Base-by-base conservation (phyloP, 2,329 filamentous ascomycete species). In the Colletotrichum simmondsii region DNA sequence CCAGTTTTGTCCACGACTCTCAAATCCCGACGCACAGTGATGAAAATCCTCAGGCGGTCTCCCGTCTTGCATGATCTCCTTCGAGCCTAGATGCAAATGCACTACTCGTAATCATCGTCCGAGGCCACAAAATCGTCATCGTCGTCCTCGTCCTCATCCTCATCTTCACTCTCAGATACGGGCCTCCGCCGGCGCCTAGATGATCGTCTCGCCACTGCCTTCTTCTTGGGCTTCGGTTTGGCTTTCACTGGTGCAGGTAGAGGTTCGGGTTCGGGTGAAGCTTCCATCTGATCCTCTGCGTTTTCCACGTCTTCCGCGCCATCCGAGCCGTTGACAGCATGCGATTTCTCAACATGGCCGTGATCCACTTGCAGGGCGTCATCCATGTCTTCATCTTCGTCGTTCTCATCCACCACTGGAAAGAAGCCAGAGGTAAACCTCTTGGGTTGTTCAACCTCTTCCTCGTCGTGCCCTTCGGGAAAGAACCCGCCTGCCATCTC, bases 401-500 rank as follows among this genome's bases (percentile, higher is more conserved):
- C 83, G 1, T 86, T 85, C 3, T 86, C 85, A 2, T 87, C 84
- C 6, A 83, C 79, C 0, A 83, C 82, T 0, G 87, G 85, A 61
- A 90, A 89, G 75, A 87, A 89, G 7, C 81, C 83, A 1, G 86
- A 88, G 1, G 81, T 83, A 4, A 81, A 77, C 68, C 16, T 64
- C 74, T 49, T 82, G 5, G 52, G 52, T 81, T 63, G 22, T 3
- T 80, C 81, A 5, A 82, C 81, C 16, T 85, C 85, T 22, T 86
- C 87, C 53, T 87, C 85, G 32, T 89, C 86, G 62, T 85, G 88
- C 1, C 87, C 89, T 70, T 90, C 89, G 0, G 87, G 89, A 10
- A 92, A 78, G 75, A 92, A 92, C 0, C 91, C 91, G 0, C 91
- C 91, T 0, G 85, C 90, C 84, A 87, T 87, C 11, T 89, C 87